Evolutionary conservation across 2,329 filamentous ascomycete species (phyloP).

Genomic region (Aspergillus sojae): DNA sequence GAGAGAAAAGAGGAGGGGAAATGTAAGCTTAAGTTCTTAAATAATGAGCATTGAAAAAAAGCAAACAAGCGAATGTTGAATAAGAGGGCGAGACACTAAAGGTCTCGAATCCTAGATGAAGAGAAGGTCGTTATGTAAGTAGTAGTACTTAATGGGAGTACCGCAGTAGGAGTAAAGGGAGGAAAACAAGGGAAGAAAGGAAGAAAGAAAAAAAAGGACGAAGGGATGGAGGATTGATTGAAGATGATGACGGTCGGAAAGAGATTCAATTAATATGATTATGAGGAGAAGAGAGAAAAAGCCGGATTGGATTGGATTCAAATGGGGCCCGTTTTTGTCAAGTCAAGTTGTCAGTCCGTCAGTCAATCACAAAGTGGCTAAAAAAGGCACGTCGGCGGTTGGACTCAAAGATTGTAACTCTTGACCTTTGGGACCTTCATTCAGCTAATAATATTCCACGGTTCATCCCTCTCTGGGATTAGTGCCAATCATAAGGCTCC

Average conservation of each 20-base stretch:
- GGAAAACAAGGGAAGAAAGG: slow-evolving; percentile 5
- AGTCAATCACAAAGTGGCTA: slow-evolving; percentile 7
- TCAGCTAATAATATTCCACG: slow-evolving; percentile 8
- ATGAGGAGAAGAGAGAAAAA: not conserved
- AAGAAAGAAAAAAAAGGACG: not conserved
- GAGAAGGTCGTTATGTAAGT: not conserved
- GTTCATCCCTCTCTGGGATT: slow-evolving; percentile 1
- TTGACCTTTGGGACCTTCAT: not conserved
- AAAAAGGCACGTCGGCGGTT: not conserved
- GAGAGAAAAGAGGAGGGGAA: not conserved
- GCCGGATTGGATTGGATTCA: not conserved
- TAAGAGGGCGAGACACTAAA: not conserved
- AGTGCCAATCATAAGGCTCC: slow-evolving; percentile 12
- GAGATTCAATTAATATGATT: not conserved
- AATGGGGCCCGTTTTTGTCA: slow-evolving; percentile 14
- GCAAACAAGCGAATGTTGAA: slow-evolving; percentile 14
- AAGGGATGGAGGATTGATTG: not conserved
- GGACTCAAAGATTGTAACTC: not conserved
- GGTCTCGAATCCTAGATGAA: not conserved
- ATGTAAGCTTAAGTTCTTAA: not conserved
- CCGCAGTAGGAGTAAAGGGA: not conserved
- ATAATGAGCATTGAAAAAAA: slow-evolving; percentile 1
- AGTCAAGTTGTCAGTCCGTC: slow-evolving; percentile 11
- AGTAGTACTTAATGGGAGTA: not conserved
- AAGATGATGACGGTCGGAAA: not conserved